Base-by-base conservation (phyloP, 768 basidiomycete species). In the Boletus pseudo-olivaceus region DNA sequence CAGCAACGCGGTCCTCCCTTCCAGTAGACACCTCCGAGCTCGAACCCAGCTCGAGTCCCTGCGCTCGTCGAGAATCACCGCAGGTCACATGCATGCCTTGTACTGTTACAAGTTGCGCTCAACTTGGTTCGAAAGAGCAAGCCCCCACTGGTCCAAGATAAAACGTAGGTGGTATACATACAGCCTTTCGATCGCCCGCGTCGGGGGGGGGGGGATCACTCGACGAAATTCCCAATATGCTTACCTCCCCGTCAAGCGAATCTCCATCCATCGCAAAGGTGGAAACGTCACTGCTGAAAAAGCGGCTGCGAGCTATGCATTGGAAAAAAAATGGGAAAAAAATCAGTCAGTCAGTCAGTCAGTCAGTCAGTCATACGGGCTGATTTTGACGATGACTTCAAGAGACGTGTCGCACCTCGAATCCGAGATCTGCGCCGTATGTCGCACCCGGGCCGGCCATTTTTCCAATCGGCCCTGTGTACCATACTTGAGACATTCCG, bases 401-500 rank as follows among this genome's bases (percentile, higher is more conserved):
- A 17, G 19, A n/a, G 38, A 19, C 14, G 10, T 12, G 30, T 0
- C 72, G 30, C 33, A 79, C 76, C 71, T 82, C 81, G 53, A 82
- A 81, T 23, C 81, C 81, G 32, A 82, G 70, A 59, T 82, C 81
- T 1, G 77, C 79, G 30, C 81, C 79, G 38, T 62, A 75, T 9
- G 38, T 26, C 3, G 63, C 72, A 14, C 78, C n/a, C n/a, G n/a
- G n/a, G n/a, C n/a, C 78, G 5, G 79, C 75, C 42, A 72, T 55
- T 49, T 61, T 63, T 2, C 73, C 82, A 5, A 81, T 60, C 0
- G 80, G 80, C 1, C 82, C 82, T 2, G 74, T 77, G 53, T 80
- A 82, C 78, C 80, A 80, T 7, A 67, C 70, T 54, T 78, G 73
- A 9, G 80, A 74, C 82, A 82, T 82, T 3, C 79, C 76, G 5